Base-by-base conservation (phyloP, 2,329 filamentous ascomycete genomes). In the Aschersonia sp. region DNA sequence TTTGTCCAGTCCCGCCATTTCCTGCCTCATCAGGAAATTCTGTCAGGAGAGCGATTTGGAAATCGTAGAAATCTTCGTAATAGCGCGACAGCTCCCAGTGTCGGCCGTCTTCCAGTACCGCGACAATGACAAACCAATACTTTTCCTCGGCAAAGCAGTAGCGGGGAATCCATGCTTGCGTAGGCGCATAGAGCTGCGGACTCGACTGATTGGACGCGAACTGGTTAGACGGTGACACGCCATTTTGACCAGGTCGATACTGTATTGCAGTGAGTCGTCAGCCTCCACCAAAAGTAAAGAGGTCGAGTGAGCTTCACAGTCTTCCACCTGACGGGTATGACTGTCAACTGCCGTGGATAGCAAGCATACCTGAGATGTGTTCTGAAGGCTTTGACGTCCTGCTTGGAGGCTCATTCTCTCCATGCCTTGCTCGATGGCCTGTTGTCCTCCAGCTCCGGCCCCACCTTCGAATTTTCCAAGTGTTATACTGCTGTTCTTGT, bases 21-120 rank as follows among this genome's bases (percentile, higher is more conserved):
- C 92, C 92, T 39, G 92, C 90, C 65, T 97, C 92, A 37, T 85
- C 81, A 29, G 92, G 90, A 59, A 95, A 97, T 54, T 82, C 87
- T 43, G 88, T 90, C 45, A 98, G 77, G 7, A 98, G 79, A 32
- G 88, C 87, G 59, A 97, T 97, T 63, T 98, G 92, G 63, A 97
- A 90, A 64, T 97, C 92, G 67, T 97, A 98, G 61, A 98, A 98
- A 67, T 97, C 92, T 63, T 97, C 88, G 60, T 98, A 98, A 60
- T 94, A 92, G 52, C 92, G 81, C 40, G 87, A 90, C 45, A 98
- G 70, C 61, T 95, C 89, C 88, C 89, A 97, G 59, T 86, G 83
- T 44, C 86, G 77, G 44, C 88, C 89, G 60, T 97, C 89, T 59
- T 95, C 87, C 64, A 97, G 78, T 57, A 83, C 76, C 30, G 86